Conservation (phyloP, 768 basidiomycete genomes). For the Dentipellis fragilis region DNA sequence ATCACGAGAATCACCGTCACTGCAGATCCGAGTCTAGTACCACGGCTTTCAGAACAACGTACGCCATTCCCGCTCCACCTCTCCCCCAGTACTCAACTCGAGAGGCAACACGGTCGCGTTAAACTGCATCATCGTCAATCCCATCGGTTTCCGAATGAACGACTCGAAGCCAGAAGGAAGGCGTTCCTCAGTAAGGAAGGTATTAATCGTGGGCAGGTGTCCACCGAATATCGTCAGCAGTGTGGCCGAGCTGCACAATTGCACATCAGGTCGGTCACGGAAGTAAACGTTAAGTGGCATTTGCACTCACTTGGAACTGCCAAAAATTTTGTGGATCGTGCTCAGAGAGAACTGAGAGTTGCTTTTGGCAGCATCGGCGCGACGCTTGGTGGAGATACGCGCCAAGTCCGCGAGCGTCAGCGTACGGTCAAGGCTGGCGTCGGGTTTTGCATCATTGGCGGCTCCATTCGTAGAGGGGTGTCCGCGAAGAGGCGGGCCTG, state of each 20-base stretch:
- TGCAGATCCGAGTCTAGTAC: background rate
- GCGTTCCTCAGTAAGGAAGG: conserved; percentile 58
- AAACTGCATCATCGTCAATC: conserved; percentile 49
- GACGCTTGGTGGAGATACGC: conserved; percentile 45
- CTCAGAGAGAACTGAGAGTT: conserved; percentile 51
- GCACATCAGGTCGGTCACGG: background rate
- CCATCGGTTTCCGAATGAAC: conserved; percentile 38
- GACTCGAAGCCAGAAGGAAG: conserved; percentile 68
- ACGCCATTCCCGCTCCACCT: conserved; percentile 8
- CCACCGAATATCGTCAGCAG: conserved; percentile 62
- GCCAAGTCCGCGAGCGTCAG: conserved; percentile 55
- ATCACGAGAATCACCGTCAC: too few relatives aligned
- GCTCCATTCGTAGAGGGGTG: background rate
- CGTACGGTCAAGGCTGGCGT: conserved; percentile 12
- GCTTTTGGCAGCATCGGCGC: conserved; percentile 38
- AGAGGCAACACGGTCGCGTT: conserved; percentile 29
- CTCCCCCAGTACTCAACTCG: conserved; percentile 23
- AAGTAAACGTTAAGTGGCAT: background rate
- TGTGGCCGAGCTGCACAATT: conserved; percentile 41
- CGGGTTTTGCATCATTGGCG: conserved; percentile 4
- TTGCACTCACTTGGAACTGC: conserved; percentile 52
- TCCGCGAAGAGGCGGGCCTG: conserved; percentile 35
- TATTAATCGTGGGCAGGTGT: conserved; percentile 39
- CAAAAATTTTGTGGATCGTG: conserved; percentile 48
- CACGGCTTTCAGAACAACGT: background rate